Evolutionary conservation across 768 basidiomycete genomes (phyloP).

Genomic region (Kwoniella sp.): DNA sequence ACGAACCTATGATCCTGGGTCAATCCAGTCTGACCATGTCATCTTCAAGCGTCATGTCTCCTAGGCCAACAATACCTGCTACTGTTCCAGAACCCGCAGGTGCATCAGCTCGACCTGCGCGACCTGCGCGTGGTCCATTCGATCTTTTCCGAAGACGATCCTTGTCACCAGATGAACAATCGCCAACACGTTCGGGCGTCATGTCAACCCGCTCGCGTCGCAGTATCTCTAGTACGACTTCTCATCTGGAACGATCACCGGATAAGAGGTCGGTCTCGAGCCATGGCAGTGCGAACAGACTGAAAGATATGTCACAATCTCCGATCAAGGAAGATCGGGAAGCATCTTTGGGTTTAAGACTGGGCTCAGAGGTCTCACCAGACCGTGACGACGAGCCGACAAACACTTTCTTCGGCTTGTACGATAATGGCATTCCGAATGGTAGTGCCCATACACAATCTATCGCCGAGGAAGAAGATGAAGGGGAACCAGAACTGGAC

Average conservation of each 20-base stretch:
- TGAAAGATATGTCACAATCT: not conserved
- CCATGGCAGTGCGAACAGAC: not conserved
- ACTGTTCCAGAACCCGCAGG: too few species aligned
- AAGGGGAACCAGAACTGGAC: not conserved
- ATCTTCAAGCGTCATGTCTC: too few species aligned
- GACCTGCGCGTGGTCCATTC: too few species aligned
- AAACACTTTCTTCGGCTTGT: not conserved
- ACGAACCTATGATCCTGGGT: too few species aligned
- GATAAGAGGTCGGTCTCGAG: conserved; percentile 1
- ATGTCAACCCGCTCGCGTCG: conserved; percentile 11
- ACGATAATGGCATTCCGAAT: not conserved
- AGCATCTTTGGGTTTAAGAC: conserved; percentile 5
- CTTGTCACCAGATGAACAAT: too few species aligned
- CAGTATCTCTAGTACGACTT: conserved; percentile 5
- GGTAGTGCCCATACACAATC: too few species aligned
- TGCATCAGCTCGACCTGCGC: too few species aligned
- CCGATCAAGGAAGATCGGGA: not conserved
- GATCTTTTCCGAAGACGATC: too few species aligned
- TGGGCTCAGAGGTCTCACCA: conserved; percentile 4
- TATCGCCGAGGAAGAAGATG: not conserved
- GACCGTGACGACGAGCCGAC: not conserved
- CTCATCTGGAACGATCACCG: conserved; percentile 4
- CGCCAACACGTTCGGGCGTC: conserved; percentile 1
- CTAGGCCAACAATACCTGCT: too few species aligned
- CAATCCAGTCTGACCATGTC: too few species aligned